Percentiles rank a stretch among this genome's conserved stretches.
Conservation (phyloP, 2,329 filamentous ascomycete genomes). For the Purpureocillium takamizusanense region DNA sequence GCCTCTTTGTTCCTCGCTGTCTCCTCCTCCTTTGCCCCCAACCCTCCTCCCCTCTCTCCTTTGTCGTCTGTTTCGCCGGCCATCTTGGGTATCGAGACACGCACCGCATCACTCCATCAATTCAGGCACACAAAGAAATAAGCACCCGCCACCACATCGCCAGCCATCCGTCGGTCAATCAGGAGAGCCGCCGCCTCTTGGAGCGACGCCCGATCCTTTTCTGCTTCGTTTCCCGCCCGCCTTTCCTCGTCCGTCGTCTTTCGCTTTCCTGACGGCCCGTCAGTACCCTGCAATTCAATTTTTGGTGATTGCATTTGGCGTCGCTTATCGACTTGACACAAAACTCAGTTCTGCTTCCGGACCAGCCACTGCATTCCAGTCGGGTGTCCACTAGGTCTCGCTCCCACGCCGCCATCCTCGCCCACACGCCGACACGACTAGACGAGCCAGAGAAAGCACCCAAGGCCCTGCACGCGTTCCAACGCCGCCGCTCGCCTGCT, state of each 20-base stretch:
- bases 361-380: not conserved
- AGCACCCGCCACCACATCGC: too few relatives aligned
- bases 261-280: not conserved
- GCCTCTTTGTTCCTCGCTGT: slow-evolving; percentile 2
- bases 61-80: not conserved
- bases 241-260: slow-evolving; percentile 16
- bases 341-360: not conserved
- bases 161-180: too few relatives aligned
- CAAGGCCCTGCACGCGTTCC: not conserved
- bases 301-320: not conserved
- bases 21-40: not conserved
- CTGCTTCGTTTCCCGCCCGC: slow-evolving; percentile 1
- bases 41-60: not conserved
- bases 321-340: not conserved
- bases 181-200: too few relatives aligned
- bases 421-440: too few relatives aligned
- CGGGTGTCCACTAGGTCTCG: not conserved
- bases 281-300: too few relatives aligned
- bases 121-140: too few relatives aligned
- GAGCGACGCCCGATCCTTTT: not conserved
- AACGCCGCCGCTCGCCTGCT: not conserved
- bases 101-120: too few relatives aligned
- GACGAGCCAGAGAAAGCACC: too few relatives aligned
- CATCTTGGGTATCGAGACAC: not conserved
- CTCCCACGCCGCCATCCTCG: too few relatives aligned